Base-by-base conservation (phyloP, 371 early-diverging fungal species). In the Mortierella sp. region DNA sequence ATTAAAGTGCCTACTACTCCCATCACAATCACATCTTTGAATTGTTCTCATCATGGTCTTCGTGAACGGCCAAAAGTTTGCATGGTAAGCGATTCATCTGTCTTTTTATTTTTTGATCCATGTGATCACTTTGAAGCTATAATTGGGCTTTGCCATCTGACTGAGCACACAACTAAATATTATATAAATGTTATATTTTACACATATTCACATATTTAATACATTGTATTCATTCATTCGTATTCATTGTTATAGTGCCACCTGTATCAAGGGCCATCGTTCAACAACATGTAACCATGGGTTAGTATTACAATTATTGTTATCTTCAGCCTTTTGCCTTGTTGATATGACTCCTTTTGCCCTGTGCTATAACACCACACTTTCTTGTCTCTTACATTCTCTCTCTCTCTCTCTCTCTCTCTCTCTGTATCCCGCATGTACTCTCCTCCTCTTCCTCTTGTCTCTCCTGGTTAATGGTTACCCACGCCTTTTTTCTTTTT, bases 241-340 rank as follows among this genome's bases (percentile, higher is more conserved):
- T 26, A 10, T 52, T 61, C 20, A 20, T 54, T 28, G 24, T 12
- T 28, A 6, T 58, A 85, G 85, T 75, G 76, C 77, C 37, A 84
- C 85, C 10, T 87, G 87, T 66, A 87, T 87, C 66, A 85, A 85
- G 68, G 87, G 87, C 6, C 87, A 87, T 72, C 79, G 87, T n/a
- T 83, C 85, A 11, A 80, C 83, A 26, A 67, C 83, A 16, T 87
- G 87, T 52, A 78, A 84, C 51, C 87, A 87, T 62, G 80, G 80
- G 80, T 79, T 65, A 58, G 62, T 67, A 43, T 43, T 43, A 43
- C 43, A 49, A 32, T 24, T 51, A 24, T 10, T n/a, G n/a, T n/a
- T 14, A 40, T 37, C 22, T 26, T 16, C 39, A 16, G 32, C 40
- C 22, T 32, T 5, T 35, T 40, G 35, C 11, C 30, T 2, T 49